phyloP scores from a whole-genome alignment of 2,329 filamentous ascomycete genomes.

The Cladosporium cucumerinum region DNA sequence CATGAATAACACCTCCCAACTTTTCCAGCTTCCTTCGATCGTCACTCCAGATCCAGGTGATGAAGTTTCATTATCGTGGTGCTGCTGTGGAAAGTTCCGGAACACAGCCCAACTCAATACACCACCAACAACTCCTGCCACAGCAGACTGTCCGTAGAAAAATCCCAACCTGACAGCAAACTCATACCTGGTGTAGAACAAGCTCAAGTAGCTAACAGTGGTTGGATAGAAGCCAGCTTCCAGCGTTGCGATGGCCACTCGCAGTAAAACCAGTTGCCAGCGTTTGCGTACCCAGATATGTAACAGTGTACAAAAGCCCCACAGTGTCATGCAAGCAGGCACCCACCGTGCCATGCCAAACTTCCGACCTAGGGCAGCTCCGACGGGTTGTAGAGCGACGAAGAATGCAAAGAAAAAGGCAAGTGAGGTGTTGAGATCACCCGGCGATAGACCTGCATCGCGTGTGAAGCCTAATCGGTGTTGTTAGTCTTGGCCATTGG shows the following conservation, averaged over 20 bases:
- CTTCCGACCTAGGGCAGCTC: slow-evolving; percentile 55
- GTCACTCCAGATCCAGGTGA: background rate
- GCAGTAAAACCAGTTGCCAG: slow-evolving; percentile 47
- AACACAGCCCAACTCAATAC: slow-evolving; percentile 52
- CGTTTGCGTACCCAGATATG: slow-evolving; percentile 46
- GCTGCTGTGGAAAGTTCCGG: slow-evolving; percentile 36
- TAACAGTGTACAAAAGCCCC: slow-evolving; percentile 49
- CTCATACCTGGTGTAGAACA: slow-evolving; percentile 58
- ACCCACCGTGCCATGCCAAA: slow-evolving; percentile 56
- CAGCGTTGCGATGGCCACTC: slow-evolving; percentile 46
- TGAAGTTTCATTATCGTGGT: background rate
- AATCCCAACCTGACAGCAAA: slow-evolving; percentile 53
- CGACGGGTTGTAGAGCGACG: slow-evolving; percentile 56
- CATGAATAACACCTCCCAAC: slow-evolving; percentile 52
- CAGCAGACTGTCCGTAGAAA: slow-evolving; percentile 57
- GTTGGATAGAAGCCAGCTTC: slow-evolving; percentile 60
- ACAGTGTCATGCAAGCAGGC: slow-evolving; percentile 55
- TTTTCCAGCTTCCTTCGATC: slow-evolving; percentile 36
- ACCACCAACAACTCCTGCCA: slow-evolving; percentile 57
- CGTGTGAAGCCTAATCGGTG: slow-evolving; percentile 47
- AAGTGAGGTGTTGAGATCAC: slow-evolving; percentile 55
- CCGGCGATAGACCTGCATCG: slow-evolving; percentile 51
- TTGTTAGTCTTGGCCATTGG: background rate
- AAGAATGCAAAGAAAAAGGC: slow-evolving; percentile 59
- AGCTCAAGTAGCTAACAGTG: slow-evolving; percentile 56